Conservation (phyloP, 2,329 filamentous ascomycete species). For the Didymella pomorum region DNA sequence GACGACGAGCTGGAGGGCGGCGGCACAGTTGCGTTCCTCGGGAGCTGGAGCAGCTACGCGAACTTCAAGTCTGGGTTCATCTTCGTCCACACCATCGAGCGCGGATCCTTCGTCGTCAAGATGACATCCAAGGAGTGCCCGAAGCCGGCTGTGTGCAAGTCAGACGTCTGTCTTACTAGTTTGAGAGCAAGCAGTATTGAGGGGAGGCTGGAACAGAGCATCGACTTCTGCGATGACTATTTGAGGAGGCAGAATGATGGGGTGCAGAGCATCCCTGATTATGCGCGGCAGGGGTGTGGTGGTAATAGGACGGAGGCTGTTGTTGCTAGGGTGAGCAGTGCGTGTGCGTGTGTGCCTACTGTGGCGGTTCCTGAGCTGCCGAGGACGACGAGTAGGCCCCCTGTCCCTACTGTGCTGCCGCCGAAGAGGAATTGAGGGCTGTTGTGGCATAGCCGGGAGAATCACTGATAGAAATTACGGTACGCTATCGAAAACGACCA, state of each 20-base stretch:
- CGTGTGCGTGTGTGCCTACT: slow-evolving; percentile 37
- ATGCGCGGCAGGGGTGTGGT: slow-evolving; percentile 28
- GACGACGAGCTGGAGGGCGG: slow-evolving; percentile 48
- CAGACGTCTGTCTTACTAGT: slow-evolving; percentile 27
- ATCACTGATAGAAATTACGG: too few relatives aligned
- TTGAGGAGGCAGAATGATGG: slow-evolving; percentile 28
- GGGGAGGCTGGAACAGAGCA: slow-evolving; percentile 27
- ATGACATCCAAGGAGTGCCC: slow-evolving; percentile 35
- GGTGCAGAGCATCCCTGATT: slow-evolving; percentile 27
- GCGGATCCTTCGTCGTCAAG: slow-evolving; percentile 46
- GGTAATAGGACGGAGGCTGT: slow-evolving; percentile 18
- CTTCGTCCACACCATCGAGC: slow-evolving; percentile 49
- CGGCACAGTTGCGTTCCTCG: slow-evolving; percentile 51
- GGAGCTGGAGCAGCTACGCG: slow-evolving; percentile 52
- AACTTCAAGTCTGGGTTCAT: slow-evolving; percentile 45
- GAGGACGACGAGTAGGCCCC: slow-evolving; percentile 32
- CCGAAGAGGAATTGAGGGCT: slow-evolving; percentile 18
- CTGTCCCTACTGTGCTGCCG: slow-evolving; percentile 38
- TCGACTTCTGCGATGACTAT: slow-evolving; percentile 32
- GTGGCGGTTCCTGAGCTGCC: slow-evolving; percentile 34
- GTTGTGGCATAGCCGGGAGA: too few relatives aligned
- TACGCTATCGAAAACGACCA: too few relatives aligned
- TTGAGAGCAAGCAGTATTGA: slow-evolving; percentile 34
- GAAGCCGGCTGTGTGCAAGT: slow-evolving; percentile 33
- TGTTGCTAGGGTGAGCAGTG: slow-evolving; percentile 36